Base-by-base conservation (phyloP, 2,329 filamentous ascomycete genomes). In the Verticillium nubilum region DNA sequence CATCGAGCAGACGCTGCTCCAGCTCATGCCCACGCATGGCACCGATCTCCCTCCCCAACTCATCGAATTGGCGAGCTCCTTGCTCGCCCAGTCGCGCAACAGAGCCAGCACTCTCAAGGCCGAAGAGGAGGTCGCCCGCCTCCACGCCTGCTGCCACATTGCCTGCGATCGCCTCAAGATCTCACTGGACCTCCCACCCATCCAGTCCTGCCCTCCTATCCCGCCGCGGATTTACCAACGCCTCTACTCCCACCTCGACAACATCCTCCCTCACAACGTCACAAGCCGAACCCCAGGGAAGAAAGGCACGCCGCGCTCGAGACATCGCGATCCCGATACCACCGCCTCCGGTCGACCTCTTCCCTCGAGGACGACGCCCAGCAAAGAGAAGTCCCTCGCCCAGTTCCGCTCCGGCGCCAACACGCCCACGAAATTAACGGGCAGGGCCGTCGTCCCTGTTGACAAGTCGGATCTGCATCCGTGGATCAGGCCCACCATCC, bases 141-240 rank as follows among this genome's bases (percentile, higher is more conserved):
- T 85, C 4, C 95, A 95, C 72, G 90, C 89, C 4, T 97, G 92
- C 71, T 90, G 91, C 15, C 88, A 97, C 73, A 84, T 99, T 61
- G 95, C 95, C 23, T 98, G 93, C 70, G 91, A 94, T 25, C 92
- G 92, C 58, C 80, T 97, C 42, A 93, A 92, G 69, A 89, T 87
- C 59, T 72, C 80, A 0, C 83, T 96, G 52, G 86, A 92, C 69
- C 85, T 97, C 7, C 92, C 93, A 0, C 83, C 87, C 1, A 88
- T 93, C 60, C 85, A 90, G 63, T 84, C 89, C 2, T 83, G 86
- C 4, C 91, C 92, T 2, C 92, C 92, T 4, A 89, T 92, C 58
- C 87, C 87, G 54, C 92, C 91, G 1, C 84, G 86, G 59, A 82
- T 92, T 57, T 98, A 98, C 78, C 90, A 90, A 68, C 91, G 91